Evolutionary conservation across 331 rosid genomes (phyloP), one percentile per base, ranked within the genome.

Genomic region (Prunus yedoensis): DNA sequence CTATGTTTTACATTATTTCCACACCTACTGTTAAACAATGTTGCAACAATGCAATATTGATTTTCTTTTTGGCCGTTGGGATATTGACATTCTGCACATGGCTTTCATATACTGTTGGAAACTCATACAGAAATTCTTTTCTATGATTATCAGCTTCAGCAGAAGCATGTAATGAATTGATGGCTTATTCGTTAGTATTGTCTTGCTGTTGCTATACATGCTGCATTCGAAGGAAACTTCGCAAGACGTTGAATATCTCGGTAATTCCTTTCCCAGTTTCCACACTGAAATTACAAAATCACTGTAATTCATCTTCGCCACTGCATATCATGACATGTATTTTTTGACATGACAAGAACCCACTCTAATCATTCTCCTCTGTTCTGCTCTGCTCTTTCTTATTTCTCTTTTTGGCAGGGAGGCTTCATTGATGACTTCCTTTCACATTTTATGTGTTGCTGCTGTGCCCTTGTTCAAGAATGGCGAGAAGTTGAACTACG

Each of bases 401-500:
- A 6, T 35, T 35, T 38, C 9, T 38, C 43, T 38, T 38, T 38
- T 38, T 80, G 78, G 32, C 85, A 92, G 97, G 99, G 99, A 35
- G 99, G 97, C 67, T 89, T 77, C 70, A 41, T 95, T 75, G 99
- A 95, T 73, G 99, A 95, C 79, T 95, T 95, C 83, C 99, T 90
- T 73, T 95, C 99, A 11, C 99, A 95, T 86, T 83, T 95, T 66
- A 85, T 95, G 97, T 95, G 99, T 68, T 95, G 97, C 91, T 95
- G 97, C 83, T 92, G 99, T 61, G 99, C 99, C 68, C 97, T 95
- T 73, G 97, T 95, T 81, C 99, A 95, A 95, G 99, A 95, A 87
- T 95, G 96, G 97, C 90, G 99, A 79, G 99, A 95, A 89, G 94
- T 95, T 17, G 91, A 95, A 87, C 89, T 95, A 74, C 97, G 97